phyloP scores from a whole-genome alignment of 1,284 basidiomycete species.

The Microbotryomycetes sp. region DNA sequence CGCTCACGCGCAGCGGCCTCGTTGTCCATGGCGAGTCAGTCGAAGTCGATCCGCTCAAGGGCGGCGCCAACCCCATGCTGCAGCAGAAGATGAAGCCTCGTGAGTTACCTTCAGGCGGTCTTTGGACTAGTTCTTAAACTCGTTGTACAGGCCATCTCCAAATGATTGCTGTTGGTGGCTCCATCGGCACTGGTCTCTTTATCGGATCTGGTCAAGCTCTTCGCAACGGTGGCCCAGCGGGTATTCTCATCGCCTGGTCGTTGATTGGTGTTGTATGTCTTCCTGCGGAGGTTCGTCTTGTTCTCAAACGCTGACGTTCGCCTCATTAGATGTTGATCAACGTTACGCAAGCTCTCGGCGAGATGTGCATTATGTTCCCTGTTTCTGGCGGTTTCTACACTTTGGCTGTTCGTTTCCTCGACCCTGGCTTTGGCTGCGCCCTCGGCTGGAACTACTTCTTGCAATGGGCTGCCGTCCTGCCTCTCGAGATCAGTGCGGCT shows the following conservation, averaged over 20 bases:
- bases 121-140: neutral
- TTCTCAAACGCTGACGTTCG: neutral
- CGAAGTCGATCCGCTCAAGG: slow-evolving; percentile 24
- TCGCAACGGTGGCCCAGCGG: slow-evolving; percentile 46
- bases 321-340: slow-evolving; percentile 36
- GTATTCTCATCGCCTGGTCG: slow-evolving; percentile 36
- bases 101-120: neutral
- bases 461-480: slow-evolving; percentile 43
- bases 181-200: slow-evolving; percentile 47
- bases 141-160: neutral
- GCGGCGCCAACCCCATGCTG: slow-evolving; percentile 39
- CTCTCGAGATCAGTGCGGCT: slow-evolving; percentile 40
- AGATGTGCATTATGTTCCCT: slow-evolving; percentile 45
- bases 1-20: slow-evolving; percentile 30
- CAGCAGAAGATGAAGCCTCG: slow-evolving; percentile 44
- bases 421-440: slow-evolving; percentile 35
- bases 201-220: slow-evolving; percentile 45
- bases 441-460: slow-evolving; percentile 44
- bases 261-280: slow-evolving; percentile 38
- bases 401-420: slow-evolving; percentile 38
- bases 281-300: neutral
- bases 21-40: slow-evolving; percentile 35
- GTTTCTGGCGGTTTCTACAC: slow-evolving; percentile 47
- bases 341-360: slow-evolving; percentile 37
- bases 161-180: slow-evolving; percentile 48